Base-by-base conservation (phyloP, 805 yeast genomes). In the Sugiyamaella chiloensis region DNA sequence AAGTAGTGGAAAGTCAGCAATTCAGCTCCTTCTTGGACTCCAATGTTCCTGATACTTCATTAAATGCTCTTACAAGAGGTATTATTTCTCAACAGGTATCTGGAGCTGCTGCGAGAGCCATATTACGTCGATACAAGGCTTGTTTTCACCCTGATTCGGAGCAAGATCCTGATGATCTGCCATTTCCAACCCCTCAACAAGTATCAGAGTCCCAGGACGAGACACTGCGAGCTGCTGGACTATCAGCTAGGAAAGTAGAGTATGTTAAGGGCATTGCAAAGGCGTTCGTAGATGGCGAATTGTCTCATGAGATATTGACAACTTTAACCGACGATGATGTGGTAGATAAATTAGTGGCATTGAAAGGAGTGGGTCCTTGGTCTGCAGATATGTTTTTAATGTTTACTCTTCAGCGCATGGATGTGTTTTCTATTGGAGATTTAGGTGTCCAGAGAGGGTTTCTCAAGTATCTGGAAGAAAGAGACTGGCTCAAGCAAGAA, bases 371-470 rank as follows among this genome's bases (percentile, higher is more conserved):
- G 24, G 70, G 70, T 12, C 69, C 71, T 1, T 90, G 98, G 98
- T 79, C 89, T 3, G 90, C 93, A 0, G 85, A 84, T 46, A 90
- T 90, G 96, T 90, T 88, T 64, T 65, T 86, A 14, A 60, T 83
- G 19, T 87, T 87, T 60, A 84, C 85, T 1, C 66, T 89, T 39
- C 74, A 74, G 21, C 73, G 86, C 48, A 60, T 78, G 60, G 82
- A 90, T 61, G 78, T 87, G 0, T 87, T 87, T 62, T 83, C 93
- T 4, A 68, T 77, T 4, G 87, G 81, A 16, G 97, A 90, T 65
- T 66, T 90, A 40, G 97, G 96, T 1, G 77, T 90, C 1, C 88
- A 90, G 26, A 70, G 95, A 52, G 97, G 97, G 0, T 77, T 83
- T 50, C 76, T 87, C 0, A 63, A 72, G 24, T 90, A 87, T 63